Base-by-base conservation (phyloP, 345 rosid genomes). In the Psidium friedrichsthalianum region DNA sequence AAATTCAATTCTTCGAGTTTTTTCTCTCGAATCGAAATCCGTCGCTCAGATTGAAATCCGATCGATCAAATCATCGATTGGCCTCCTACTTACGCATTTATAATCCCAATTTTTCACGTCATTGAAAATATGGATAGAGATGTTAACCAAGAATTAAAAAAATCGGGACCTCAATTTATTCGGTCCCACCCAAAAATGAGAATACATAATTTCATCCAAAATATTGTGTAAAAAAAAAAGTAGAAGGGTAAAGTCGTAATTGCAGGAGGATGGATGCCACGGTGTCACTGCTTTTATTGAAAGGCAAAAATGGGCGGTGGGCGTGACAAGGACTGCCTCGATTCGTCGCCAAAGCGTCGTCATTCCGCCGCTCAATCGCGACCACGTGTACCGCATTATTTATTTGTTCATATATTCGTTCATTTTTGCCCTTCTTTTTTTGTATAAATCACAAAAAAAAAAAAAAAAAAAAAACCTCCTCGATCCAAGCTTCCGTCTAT, bases 41-140 rank as follows among this genome's bases (percentile, higher is more conserved):
- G 1, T 6, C 21, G 0, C 0, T 59, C 1, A 0, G 0, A 0
- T 61, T 1, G 5, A 61, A 27, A 61, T 61, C 4, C 0, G 0
- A 1, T 0, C 11, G 6, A 61, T 61, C 1, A 8, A 64, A 29
- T 15, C 0, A 16, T 14, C 10, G 6, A 29, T 29, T 11, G 40
- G 2, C 29, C 6, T 2, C 6, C 2, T 3, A 16, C 9, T 64
- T 16, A 29, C 0, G 22, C 44, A 16, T 29, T 64, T 22, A 15
- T 0, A 64, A 64, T 16, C 36, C 0, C 74, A 0, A 27, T 6
- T 2, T 29, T 29, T 51, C 14, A 16, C 8, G 12, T 36, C 80
- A 9, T 8, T 0, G 25, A 9, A 69, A 36, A 36, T 20, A 36
- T 2, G 6, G 25, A 32, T 1, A 2, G 47, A 32, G 7, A 1